Percentiles rank a stretch among this genome's conserved stretches.
Evolutionary conservation across 2,329 filamentous ascomycete genomes (phyloP).

Genomic region (Cladophialophora yegresii): DNA sequence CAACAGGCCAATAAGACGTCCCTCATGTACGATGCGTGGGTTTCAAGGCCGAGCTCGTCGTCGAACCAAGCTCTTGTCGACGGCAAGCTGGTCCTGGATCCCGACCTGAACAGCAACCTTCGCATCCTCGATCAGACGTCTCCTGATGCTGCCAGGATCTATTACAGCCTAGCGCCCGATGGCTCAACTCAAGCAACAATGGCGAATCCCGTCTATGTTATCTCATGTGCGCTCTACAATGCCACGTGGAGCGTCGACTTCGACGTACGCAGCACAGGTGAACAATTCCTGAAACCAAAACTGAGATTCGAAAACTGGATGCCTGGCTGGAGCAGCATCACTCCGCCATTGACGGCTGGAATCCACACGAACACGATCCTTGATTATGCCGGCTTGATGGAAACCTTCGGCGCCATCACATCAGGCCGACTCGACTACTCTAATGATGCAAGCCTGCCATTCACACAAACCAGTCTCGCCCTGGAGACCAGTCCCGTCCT

Average conservation of each 20-base stretch:
- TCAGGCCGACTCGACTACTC: slow-evolving; percentile 4
- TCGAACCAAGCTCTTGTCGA: slow-evolving; percentile 3
- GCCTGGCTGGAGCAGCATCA: slow-evolving; percentile 14
- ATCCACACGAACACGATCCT: neutral
- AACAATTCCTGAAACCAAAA: neutral
- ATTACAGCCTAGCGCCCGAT: slow-evolving; percentile 8
- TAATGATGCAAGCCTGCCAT: neutral
- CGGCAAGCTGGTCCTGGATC: slow-evolving; percentile 7
- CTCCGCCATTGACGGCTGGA: neutral
- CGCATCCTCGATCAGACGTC: slow-evolving; percentile 16
- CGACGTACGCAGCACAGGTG: slow-evolving; percentile 10
- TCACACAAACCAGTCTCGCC: slow-evolving; percentile 6
- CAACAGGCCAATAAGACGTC: neutral
- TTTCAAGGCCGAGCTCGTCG: neutral
- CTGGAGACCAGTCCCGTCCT: slow-evolving; percentile 13
- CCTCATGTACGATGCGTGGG: slow-evolving; percentile 9
- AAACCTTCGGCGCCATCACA: slow-evolving; percentile 12
- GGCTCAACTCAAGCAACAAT: neutral
- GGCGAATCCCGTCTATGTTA: slow-evolving; percentile 5
- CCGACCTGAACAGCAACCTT: slow-evolving; percentile 6
- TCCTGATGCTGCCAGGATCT: slow-evolving; percentile 10
- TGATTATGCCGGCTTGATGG: slow-evolving; percentile 11
- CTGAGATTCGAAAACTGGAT: slow-evolving; percentile 15
- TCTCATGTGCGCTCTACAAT: slow-evolving; percentile 6
- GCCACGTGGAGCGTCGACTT: slow-evolving; percentile 7